Evolutionary conservation across 192 early-diverging fungal species (phyloP), one percentile per base, ranked within the genome.

Genomic region (Chytriomyces confervae): DNA sequence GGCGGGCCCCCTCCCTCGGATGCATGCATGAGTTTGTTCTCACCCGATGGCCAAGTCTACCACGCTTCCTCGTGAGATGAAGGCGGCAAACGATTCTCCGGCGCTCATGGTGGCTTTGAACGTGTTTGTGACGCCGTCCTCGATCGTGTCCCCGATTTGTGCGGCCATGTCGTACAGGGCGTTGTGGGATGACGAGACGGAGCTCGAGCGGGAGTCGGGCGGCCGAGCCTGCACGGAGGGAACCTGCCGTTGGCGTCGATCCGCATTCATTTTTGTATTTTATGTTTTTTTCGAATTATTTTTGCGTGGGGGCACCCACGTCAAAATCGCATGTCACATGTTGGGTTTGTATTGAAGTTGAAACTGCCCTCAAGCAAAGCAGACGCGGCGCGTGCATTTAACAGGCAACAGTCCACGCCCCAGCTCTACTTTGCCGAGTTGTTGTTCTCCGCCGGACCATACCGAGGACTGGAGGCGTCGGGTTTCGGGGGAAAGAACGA

Each of bases 91-190:
- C 16, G 46, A 29, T 27, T 69, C 67, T 11, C 67, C 67, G 27
- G 48, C 67, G 18, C 67, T 47, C 67, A 69, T 69, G 27, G 67
- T 69, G 24, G 67, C 67, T 11, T 18, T 69, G 16, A 69, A 18
- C 11, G 43, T 16, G 43, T 69, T 69, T 69, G 13, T 13, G 18
- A 65, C 18, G 3, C 63, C 63, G 23, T 13, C 27, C 6, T 13
- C 36, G 18, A 65, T 20, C 3, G 36, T 36, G 36, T 36, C 36
- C 36, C 36, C 36, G 36, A 36, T 36, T 36, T 36, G 36, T 36
- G 36, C 36, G 36, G 36, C 36, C 36, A 36, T 36, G 36, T 36
- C 36, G 36, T 36, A 36, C 1, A 57, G 53, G 13, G 53, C 20
- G 13, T 13, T 20, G 53, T 20, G 20, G 53, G 53, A 57, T 57